Conservation (phyloP, 2,329 filamentous ascomycete species). For the Xylaria arbuscula region DNA sequence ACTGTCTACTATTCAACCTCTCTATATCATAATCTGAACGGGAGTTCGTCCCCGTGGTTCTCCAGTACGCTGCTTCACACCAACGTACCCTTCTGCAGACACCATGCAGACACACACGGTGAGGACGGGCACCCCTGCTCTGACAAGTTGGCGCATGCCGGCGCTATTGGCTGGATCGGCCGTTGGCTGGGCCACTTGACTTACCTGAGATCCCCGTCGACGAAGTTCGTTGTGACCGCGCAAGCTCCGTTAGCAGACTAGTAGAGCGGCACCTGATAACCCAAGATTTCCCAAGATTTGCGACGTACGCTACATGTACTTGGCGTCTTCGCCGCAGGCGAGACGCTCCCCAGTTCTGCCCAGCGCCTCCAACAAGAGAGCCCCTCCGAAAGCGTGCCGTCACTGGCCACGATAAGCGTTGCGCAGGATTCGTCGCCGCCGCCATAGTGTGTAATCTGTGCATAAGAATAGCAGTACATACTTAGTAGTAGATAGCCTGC, state of each 20-base stretch:
- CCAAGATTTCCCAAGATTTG: constrained; percentile 34
- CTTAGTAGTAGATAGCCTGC: neutral
- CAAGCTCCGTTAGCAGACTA: constrained; percentile 34
- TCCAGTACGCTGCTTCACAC: constrained; percentile 30
- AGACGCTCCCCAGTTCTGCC: constrained; percentile 23
- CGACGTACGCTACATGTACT: too few species aligned
- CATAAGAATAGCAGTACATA: constrained; percentile 17
- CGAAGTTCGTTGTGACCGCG: constrained; percentile 46
- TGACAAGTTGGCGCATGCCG: constrained; percentile 48
- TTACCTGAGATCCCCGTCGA: constrained; percentile 50
- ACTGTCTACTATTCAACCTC: constrained; percentile 33
- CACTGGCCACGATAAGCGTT: constrained; percentile 12
- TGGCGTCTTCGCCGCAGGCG: too few species aligned
- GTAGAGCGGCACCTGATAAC: constrained; percentile 44
- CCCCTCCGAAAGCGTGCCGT: neutral
- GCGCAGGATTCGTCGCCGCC: constrained; percentile 20
- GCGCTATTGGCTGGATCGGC: constrained; percentile 47
- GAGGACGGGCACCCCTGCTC: constrained; percentile 45
- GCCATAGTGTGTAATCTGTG: neutral
- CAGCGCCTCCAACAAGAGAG: constrained; percentile 13
- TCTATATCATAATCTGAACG: constrained; percentile 17
- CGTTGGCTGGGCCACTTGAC: constrained; percentile 47
- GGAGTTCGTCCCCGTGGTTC: constrained; percentile 24
- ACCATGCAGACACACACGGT: constrained; percentile 35
- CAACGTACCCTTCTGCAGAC: constrained; percentile 44